These are phyloP conservation scores for Lactarius deliciosus DNA, from an alignment of 768 basidiomycete genomes.

Conservation along the genomic window DNA sequence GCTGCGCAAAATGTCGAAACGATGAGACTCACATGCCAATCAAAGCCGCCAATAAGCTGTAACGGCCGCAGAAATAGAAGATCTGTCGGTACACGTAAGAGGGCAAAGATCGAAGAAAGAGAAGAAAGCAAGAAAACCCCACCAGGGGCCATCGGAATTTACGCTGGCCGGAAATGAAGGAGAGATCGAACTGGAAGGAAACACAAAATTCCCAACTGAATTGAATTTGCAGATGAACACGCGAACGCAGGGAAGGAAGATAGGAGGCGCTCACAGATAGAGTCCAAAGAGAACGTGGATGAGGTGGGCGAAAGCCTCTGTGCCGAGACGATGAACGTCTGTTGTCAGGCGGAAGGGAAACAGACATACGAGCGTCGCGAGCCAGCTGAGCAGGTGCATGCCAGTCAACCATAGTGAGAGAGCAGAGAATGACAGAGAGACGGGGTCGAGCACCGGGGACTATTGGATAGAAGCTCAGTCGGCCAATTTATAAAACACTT, in stretches of 20 bases:
- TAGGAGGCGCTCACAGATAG: conserved; percentile 41
- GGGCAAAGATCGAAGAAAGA: neutral
- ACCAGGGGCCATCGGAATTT: conserved; percentile 51
- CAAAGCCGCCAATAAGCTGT: conserved; percentile 45
- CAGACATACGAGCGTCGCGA: conserved; percentile 38
- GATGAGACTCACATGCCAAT: conserved; percentile 44
- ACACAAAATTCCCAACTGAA: conserved; percentile 46
- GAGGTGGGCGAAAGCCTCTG: conserved; percentile 43
- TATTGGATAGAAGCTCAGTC: conserved; percentile 7
- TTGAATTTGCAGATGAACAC: conserved; percentile 2
- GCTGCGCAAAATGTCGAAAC: neutral
- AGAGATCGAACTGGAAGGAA: conserved; percentile 46
- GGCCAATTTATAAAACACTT: conserved; percentile 14
- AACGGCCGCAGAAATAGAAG: conserved; percentile 49
- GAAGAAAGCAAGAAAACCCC: conserved; percentile 11
- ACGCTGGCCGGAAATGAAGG: conserved; percentile 41
- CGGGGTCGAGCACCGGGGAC: conserved; percentile 9
- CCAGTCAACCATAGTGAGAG: conserved; percentile 40
- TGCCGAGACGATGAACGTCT: conserved; percentile 1
- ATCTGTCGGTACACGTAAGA: conserved; percentile 33
- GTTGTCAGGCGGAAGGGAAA: neutral
- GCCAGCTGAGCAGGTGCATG: conserved; percentile 40
- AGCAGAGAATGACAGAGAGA: conserved; percentile 8
- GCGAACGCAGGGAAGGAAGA: neutral
- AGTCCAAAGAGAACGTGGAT: conserved; percentile 47